A percentile compares a stretch with the other conserved stretches of the same genome.
Conservation (phyloP, 768 basidiomycete species). For the Auriscalpium orientale region DNA sequence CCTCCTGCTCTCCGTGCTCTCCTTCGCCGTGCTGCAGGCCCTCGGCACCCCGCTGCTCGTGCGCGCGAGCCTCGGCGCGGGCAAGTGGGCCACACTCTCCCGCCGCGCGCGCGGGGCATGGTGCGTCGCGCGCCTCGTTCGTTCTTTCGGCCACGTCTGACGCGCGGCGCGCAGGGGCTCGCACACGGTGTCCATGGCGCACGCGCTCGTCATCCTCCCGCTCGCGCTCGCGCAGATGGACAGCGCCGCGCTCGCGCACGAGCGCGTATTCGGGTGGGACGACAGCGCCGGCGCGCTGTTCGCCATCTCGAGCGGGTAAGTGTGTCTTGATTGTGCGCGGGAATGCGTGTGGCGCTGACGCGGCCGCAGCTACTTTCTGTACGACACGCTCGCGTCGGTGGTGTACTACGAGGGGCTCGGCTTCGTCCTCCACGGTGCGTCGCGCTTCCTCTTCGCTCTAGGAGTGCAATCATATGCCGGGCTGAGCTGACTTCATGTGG, state of each 20-base stretch:
- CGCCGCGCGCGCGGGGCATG: neutral
- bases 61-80: constrained; percentile 34
- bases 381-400: constrained; percentile 72
- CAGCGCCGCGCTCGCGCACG: constrained; percentile 37
- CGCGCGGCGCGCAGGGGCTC: constrained; percentile 42
- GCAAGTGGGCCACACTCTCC: constrained; percentile 33
- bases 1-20: constrained; percentile 44
- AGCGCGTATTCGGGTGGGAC: constrained; percentile 76
- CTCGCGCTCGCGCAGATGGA: constrained; percentile 50
- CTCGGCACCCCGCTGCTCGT: constrained; percentile 42
- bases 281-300: constrained; percentile 45
- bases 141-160: neutral
- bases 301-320: constrained; percentile 67
- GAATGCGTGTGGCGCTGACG: neutral
- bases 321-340: constrained; percentile 2
- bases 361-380: constrained; percentile 60
- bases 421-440: constrained; percentile 68
- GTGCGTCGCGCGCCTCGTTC: constrained; percentile 1
- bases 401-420: constrained; percentile 63
- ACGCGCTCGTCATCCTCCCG: constrained; percentile 61
- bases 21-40: constrained; percentile 53
- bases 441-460: neutral
- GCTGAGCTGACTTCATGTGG: neutral
- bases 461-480: neutral
- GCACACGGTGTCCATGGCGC: constrained; percentile 65